Base-by-base conservation (phyloP, 768 basidiomycete species). In the Podaxis mareebaensis region DNA sequence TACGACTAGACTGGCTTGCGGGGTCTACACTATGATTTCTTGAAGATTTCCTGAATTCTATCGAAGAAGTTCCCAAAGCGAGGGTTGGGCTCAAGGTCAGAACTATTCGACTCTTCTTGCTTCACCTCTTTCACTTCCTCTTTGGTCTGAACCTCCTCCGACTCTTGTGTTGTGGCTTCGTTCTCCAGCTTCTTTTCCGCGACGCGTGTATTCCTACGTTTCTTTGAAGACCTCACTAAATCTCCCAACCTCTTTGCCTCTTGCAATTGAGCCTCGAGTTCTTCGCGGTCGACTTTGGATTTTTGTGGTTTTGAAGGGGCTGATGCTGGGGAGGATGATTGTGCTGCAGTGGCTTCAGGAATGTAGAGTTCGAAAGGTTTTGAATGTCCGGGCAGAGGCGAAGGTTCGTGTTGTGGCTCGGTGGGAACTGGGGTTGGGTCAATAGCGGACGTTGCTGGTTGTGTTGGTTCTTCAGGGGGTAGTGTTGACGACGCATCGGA, bases 31-130 rank as follows among this genome's bases (percentile, higher is more conserved):
- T 42, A 46, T 54, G 36, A 51, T 38, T 38, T 59, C 48, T 28
- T 54, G 36, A 48, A 60, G 20, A 60, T 24, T 36, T 39, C 24
- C 59, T 60, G 48, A 2, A 60, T 20, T n/a, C 20, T 60, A n/a
- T 38, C 12, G 15, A 60, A 52, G n/a, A 60, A n/a, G 2, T 20
- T 38, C 33, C 38, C 38, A 26, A 60, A 60, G 22, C 36, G 36
- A 15, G 59, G 48, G 7, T 60, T 52, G 20, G 20, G 3, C 24
- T 60, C 49, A 7, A 26, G 30, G 20, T 39, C 20, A 20, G 22
- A 17, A 22, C 28, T 11, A 48, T 15, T n/a, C 36, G 44, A 33
- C 15, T 59, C 20, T 11, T n/a, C 38, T 26, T 12, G 26, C 20
- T 22, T 22, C 20, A 10, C 20, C 38, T 40, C 54, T n/a, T 38